Base-by-base conservation (phyloP, 1,284 basidiomycete genomes). In the Cryptococcus sp. region DNA sequence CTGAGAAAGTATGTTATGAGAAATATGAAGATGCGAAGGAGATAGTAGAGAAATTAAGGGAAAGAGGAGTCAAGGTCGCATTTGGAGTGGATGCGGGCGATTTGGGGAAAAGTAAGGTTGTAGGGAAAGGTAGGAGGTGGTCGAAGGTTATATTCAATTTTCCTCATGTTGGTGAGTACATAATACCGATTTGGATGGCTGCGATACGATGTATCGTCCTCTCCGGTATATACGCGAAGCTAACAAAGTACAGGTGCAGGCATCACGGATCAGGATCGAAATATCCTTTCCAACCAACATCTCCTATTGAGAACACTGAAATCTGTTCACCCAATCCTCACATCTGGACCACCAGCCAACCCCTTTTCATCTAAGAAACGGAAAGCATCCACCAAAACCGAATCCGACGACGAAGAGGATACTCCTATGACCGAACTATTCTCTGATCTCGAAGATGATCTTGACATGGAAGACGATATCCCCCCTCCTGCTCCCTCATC, bases 111-210 rank as follows among this genome's bases (percentile, higher is more conserved):
- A 78, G 79, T 49, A 52, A 76, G 64, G 52, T 72, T 66, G 43
- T 54, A 45, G 43, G 88, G 48, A 86, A 84, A 60, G 63, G 30
- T 64, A 63, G 80, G 81, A 77, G 58, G 87, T 89, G 83, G 87
- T 92, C 79, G 80, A 84, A 76, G 53, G 83, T 98, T 56, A 86
- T 91, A 30, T 98, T 92, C 85, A 97, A 98, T 71, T 98, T 98
- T 67, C 95, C 95, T 50, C 95, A 98, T 79, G 88, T 88, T 65
- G 94, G 94, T 87, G 67, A 66, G 83, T 52, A 14, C 38, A 10
- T 41, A 10, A n/a, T 41, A 41, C 38, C 38, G 10, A 10, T 41
- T 41, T 41, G 10, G 10, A 10, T 10, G 38, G n/a, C 38, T n/a
- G 38, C n/a, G 38, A 41, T 41, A 2, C 38, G 10, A 41, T 10